Evolutionary conservation across 371 early-diverging fungal species (phyloP), one percentile per base, ranked within the genome.

Genomic region (Circinella umbellata): DNA sequence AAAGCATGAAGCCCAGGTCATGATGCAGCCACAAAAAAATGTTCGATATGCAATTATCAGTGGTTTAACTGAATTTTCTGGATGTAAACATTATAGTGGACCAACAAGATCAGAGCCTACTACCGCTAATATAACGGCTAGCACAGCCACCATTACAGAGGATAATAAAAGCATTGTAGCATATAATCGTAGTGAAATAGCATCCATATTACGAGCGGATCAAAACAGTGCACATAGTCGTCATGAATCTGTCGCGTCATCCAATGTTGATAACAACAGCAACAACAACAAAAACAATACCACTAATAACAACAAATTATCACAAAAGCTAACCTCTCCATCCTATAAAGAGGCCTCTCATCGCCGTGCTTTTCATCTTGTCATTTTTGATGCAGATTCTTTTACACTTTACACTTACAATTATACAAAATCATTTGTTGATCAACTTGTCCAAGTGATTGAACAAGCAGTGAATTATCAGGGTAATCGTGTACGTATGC

Each of bases 401-500:
- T 72, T 93, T 7, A 82, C 84, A 5, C 75, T 84, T 0, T 92
- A 86, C 59, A 87, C 92, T 0, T 93, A 93, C 76, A 95, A 94
- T 71, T 90, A 90, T 82, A 79, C 88, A 6, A 82, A 85, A 13
- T 37, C 69, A 0, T 75, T 89, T 55, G 72, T 77, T 8, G 91
- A 92, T 0, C 83, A 84, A 48, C 62, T 92, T n/a, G 86, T 89
- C 54, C 74, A 81, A 3, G 73, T 80, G 11, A 71, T 74, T 4
- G 49, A 63, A 13, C 73, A 74, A 20, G 75, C 72, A 20, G 57
- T 77, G 0, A 66, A 64, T 0, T 75, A 70, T n/a, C 78, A 80
- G 67, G 82, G 80, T 61, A 75, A 82, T 42, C 67, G 60, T 14
- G 39, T 42, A 15, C 67, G 67, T 5, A 47, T 60, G 59, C 38